Evolutionary conservation across 2,329 filamentous ascomycete species (phyloP).

Genomic region (Colletotrichum gloeosporioides): DNA sequence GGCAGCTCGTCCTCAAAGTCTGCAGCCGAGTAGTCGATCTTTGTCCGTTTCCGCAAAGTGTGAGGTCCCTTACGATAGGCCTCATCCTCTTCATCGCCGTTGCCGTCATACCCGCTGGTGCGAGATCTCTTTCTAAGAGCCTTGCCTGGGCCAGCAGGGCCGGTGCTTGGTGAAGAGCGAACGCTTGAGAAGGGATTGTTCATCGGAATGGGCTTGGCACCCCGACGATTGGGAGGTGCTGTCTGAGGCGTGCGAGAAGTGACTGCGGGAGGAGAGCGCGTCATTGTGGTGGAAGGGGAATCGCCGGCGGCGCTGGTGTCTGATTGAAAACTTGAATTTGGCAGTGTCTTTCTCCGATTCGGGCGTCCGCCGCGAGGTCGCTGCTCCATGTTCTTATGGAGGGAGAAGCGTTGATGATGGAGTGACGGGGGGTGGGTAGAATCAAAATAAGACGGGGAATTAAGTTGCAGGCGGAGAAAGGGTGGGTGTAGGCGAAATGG

Average conservation of each 20-base stretch:
- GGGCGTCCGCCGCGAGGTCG: constrained; percentile 9
- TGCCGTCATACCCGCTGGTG: constrained; percentile 8
- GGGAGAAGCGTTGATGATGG: not conserved
- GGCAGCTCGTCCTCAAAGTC: constrained; percentile 54
- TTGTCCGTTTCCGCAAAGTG: constrained; percentile 60
- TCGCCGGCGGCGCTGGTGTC: constrained; percentile 14
- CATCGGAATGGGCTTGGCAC: constrained; percentile 1
- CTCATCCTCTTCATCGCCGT: constrained; percentile 49
- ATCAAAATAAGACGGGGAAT: constrained; percentile 1
- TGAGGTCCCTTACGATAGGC: constrained; percentile 63
- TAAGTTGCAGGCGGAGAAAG: not conserved
- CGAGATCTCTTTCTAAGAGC: constrained; percentile 18
- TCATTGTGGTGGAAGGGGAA: constrained; percentile 14
- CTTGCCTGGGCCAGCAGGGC: not conserved
- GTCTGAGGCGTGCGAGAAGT: constrained; percentile 22
- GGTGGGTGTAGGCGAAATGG: not conserved
- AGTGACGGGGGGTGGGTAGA: not conserved
- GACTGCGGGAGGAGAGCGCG: constrained; percentile 13
- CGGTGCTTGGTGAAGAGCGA: constrained; percentile 7
- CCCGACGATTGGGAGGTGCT: constrained; percentile 18
- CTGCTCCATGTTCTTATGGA: constrained; percentile 11
- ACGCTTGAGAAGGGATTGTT: constrained; percentile 10
- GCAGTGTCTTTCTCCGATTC: constrained; percentile 17
- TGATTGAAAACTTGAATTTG: constrained; percentile 10
- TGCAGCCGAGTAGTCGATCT: constrained; percentile 62